These are phyloP conservation scores for Pulveroboletus sp. DNA, from an alignment of 768 basidiomycete species.

Conservation along the genomic window DNA sequence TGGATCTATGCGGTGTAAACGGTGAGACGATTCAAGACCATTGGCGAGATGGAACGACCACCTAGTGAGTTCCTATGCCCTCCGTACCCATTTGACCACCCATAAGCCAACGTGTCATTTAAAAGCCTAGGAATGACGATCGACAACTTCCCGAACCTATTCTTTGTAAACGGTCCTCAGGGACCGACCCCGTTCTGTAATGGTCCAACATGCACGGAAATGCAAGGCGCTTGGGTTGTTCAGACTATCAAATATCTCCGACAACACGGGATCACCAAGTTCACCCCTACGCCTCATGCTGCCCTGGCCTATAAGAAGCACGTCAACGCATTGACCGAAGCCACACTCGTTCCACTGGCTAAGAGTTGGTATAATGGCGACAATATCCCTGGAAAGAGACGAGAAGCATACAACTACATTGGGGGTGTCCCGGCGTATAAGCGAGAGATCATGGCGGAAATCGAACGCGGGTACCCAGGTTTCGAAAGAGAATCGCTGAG, in stretches of 20 bases:
- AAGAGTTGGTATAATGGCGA: slow-evolving; percentile 1
- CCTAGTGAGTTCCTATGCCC: not conserved
- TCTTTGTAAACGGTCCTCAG: not conserved
- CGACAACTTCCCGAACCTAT: too few relatives aligned
- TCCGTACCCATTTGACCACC: not conserved
- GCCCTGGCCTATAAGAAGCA: slow-evolving; percentile 8
- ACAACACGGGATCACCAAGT: slow-evolving; percentile 8
- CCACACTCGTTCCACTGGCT: slow-evolving; percentile 5
- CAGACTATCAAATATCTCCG: slow-evolving; percentile 11
- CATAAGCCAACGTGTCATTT: too few relatives aligned
- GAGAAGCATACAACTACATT: not conserved
- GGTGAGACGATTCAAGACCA: not conserved
- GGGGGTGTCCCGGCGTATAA: slow-evolving; percentile 1
- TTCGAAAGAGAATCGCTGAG: slow-evolving; percentile 8
- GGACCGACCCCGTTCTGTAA: slow-evolving; percentile 6
- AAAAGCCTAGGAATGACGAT: too few relatives aligned
- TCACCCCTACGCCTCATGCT: slow-evolving; percentile 5
- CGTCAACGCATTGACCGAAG: not conserved
- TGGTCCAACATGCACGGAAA: slow-evolving; percentile 8
- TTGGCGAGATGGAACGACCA: not conserved
- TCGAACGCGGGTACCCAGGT: slow-evolving; percentile 8
- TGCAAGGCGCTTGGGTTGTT: slow-evolving; percentile 6
- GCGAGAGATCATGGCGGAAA: slow-evolving; percentile 12
- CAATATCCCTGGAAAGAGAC: slow-evolving; percentile 12
- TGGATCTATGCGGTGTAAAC: not conserved